Evolutionary conservation across 2,329 filamentous ascomycete species (phyloP).

Genomic region (Dactylella cylindrospora): DNA sequence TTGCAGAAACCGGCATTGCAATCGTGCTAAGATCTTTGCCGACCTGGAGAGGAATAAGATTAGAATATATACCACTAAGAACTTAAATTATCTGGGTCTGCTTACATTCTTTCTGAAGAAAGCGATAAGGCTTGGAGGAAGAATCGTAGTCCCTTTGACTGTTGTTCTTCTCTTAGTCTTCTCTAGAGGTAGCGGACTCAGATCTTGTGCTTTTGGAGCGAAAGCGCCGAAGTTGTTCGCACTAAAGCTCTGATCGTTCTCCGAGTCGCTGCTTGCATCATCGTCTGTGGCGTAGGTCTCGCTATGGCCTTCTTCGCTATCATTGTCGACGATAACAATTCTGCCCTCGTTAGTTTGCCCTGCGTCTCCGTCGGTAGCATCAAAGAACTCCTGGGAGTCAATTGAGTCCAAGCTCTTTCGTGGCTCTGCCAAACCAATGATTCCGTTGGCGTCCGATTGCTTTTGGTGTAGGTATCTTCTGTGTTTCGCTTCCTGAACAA

Average conservation of each 20-base stretch:
- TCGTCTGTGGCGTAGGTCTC: slow-evolving; percentile 70
- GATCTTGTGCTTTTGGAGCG: slow-evolving; percentile 49
- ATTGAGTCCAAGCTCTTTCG: slow-evolving; percentile 77
- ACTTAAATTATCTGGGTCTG: neutral
- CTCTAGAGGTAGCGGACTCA: slow-evolving; percentile 74
- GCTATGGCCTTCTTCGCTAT: slow-evolving; percentile 42
- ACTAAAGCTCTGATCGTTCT: slow-evolving; percentile 60
- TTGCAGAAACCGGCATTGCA: slow-evolving; percentile 94
- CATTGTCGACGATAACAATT: slow-evolving; percentile 48
- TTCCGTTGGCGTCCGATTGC: slow-evolving; percentile 47
- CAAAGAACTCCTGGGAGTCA: slow-evolving; percentile 88
- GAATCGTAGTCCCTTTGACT: slow-evolving; percentile 71
- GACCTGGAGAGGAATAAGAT: slow-evolving; percentile 2
- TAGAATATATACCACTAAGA: no score
- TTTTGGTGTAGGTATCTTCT: slow-evolving; percentile 63
- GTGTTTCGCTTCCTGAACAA: slow-evolving; percentile 77
- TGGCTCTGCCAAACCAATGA: slow-evolving; percentile 50
- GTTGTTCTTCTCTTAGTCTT: slow-evolving; percentile 67
- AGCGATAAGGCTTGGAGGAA: slow-evolving; percentile 86
- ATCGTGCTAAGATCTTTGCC: slow-evolving; percentile 96
- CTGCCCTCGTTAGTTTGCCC: slow-evolving; percentile 45
- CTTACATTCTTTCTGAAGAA: slow-evolving; percentile 90
- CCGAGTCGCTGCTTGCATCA: slow-evolving; percentile 61
- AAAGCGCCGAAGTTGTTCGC: slow-evolving; percentile 63
- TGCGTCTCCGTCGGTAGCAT: slow-evolving; percentile 67